Base-by-base conservation (phyloP, 2,329 filamentous ascomycete genomes). In the Sclerotinia sclerotiorum region DNA sequence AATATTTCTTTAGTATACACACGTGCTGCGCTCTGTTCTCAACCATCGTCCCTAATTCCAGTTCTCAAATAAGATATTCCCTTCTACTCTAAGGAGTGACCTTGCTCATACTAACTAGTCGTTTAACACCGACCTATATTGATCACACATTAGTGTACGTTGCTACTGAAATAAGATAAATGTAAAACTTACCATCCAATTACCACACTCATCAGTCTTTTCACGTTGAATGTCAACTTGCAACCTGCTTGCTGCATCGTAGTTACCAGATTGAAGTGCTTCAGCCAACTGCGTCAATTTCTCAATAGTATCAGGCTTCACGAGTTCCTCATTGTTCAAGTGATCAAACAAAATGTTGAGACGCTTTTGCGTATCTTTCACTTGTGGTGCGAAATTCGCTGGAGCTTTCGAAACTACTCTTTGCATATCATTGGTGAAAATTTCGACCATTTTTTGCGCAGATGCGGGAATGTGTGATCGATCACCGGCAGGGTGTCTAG, bases 261-360 rank as follows among this genome's bases (percentile, higher is more conserved):
- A 94, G 74, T 95, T 84, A 81, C 87, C 89, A 67, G 82, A 79
- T 73, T 91, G 86, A 67, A 96, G 79, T 35, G 90, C 87, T 71
- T 86, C 81, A 11, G 91, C 85, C 42, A 93, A 81, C 74, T 88
- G 82, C 11, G 84, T 83, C 74, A 94, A 82, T 77, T 89, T 84
- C 70, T 87, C 83, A 62, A 94, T 86, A 0, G 91, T 97, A 75
- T 91, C 89, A 1, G 91, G 87, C 81, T 90, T 91, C 67, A 98
- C 84, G 52, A 97, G 83, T 76, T 98, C 94, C 76, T 94, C 91
- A 73, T 98, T 98, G 84, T 98, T 99, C 58, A 99, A 84, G 79
- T 97, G 93, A 77, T 99, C 94, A 78, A 97, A 98, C n/a, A 99
- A 83, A 62, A 97, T 89, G 75, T 91, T 92, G 69, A 99, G 85